These are phyloP conservation scores for Lentinula novae-zelandiae DNA, from an alignment of 1,284 basidiomycete species.

Conservation along the genomic window DNA sequence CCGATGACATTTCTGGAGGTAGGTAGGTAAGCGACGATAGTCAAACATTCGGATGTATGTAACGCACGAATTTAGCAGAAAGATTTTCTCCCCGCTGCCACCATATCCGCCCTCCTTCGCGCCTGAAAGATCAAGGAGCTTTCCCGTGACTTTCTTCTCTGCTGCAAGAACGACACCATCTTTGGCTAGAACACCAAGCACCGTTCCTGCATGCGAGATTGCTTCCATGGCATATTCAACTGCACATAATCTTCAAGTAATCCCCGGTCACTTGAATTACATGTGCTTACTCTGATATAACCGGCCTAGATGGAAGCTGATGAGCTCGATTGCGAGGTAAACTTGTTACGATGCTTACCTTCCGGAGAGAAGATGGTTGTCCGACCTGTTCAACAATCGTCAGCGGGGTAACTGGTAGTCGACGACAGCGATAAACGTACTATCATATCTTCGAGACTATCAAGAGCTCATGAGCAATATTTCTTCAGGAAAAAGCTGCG, in stretches of 20 bases:
- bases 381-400: constrained; percentile 52
- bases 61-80: constrained; percentile 82
- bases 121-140: constrained; percentile 87
- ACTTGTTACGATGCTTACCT: constrained; percentile 46
- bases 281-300: constrained; percentile 78
- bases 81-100: constrained; percentile 97
- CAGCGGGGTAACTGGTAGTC: neutral
- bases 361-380: constrained; percentile 97
- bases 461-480: neutral
- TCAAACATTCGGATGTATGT: neutral
- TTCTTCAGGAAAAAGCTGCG: neutral
- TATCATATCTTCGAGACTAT: constrained; percentile 90
- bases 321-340: constrained; percentile 8
- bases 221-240: constrained; percentile 99
- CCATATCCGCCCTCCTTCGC: constrained; percentile 88
- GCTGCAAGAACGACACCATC: constrained; percentile 97
- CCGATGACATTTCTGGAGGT: constrained; percentile 84
- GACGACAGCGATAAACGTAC: constrained; percentile 41
- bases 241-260: constrained; percentile 27
- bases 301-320: constrained; percentile 54
- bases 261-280: neutral
- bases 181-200: constrained; percentile 91
- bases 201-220: constrained; percentile 95
- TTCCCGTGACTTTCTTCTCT: constrained; percentile 99
- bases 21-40: neutral